These are phyloP conservation scores for Vicia faba DNA, from an alignment of 306 rosid species.

Conservation along the genomic window DNA sequence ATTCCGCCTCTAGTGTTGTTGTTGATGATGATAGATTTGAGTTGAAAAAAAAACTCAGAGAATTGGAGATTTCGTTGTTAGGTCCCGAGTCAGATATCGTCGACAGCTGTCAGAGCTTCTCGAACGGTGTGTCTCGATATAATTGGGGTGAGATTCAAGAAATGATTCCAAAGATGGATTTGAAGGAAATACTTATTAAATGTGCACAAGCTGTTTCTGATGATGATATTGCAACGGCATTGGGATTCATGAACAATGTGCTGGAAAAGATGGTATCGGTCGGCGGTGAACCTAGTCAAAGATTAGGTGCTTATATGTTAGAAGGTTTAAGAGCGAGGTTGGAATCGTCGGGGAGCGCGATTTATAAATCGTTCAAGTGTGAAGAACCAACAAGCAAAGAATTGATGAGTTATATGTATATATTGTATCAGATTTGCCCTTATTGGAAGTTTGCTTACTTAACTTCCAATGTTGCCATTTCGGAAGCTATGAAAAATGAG, in stretches of 20 bases:
- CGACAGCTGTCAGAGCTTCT: constrained; percentile 53
- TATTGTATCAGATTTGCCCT: constrained; percentile 67
- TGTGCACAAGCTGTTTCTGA: constrained; percentile 69
- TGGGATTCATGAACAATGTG: constrained; percentile 54
- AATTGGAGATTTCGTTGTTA: constrained; percentile 63
- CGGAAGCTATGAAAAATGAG: constrained; percentile 70
- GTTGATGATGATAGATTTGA: constrained; percentile 48
- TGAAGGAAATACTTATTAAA: constrained; percentile 50
- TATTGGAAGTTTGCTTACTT: constrained; percentile 76
- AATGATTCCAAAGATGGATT: constrained; percentile 53
- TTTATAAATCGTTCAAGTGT: constrained; percentile 77
- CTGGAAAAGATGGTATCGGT: constrained; percentile 83
- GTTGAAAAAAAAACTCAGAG: constrained; percentile 60
- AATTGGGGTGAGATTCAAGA: constrained; percentile 49
- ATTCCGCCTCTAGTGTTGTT: constrained; percentile 52
- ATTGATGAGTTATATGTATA: constrained; percentile 73
- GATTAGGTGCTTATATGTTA: constrained; percentile 93
- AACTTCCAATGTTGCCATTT: constrained; percentile 67
- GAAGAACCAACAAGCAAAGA: constrained; percentile 77
- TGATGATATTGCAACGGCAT: constrained; percentile 48
- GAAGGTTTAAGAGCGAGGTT: constrained; percentile 91
- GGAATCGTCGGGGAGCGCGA: constrained; percentile 78
- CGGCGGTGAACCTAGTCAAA: constrained; percentile 71
- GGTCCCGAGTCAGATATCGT: constrained; percentile 70
- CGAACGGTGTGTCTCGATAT: constrained; percentile 42